Evolutionary conservation across 257 asterid species (phyloP).

Genomic region (Apocynum venetum): DNA sequence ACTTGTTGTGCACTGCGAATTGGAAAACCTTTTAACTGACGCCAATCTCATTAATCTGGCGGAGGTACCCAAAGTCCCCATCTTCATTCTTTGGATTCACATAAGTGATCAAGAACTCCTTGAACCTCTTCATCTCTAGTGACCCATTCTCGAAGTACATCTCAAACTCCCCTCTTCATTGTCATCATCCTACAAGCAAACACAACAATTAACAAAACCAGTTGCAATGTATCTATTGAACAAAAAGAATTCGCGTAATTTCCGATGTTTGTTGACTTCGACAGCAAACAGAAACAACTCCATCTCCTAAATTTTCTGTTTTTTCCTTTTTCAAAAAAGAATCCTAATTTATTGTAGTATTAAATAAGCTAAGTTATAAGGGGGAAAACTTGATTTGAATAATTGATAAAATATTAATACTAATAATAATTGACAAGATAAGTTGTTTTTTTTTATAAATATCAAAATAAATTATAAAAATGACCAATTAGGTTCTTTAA

Average conservation of each 20-base stretch:
- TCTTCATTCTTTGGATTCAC: conserved; percentile 73
- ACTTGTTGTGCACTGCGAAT: background rate
- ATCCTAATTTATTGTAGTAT: no score
- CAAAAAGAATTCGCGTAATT: background rate
- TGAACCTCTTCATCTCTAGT: conserved; percentile 98
- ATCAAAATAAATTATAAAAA: no score
- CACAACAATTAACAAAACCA: conserved; percentile 8
- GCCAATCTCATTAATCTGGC: conserved; percentile 97
- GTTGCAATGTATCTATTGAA: background rate
- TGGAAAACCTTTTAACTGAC: conserved; percentile 43
- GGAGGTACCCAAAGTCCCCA: conserved; percentile 79
- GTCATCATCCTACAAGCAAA: conserved; percentile 67
- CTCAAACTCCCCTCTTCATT: conserved; percentile 83
- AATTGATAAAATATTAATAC: no score
- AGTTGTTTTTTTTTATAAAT: no score
- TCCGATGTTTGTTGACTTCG: no score
- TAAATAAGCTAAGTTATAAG: no score
- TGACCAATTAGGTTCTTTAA: no score
- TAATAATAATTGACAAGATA: no score
- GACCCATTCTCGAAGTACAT: conserved; percentile 99
- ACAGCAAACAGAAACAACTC: no score
- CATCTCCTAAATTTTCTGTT: no score
- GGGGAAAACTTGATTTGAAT: no score
- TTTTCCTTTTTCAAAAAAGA: no score
- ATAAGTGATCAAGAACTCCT: conserved; percentile 79